Evolutionary conservation across 768 basidiomycete species (phyloP), one percentile per base, ranked within the genome.

Genomic region (Lactarius vividus): DNA sequence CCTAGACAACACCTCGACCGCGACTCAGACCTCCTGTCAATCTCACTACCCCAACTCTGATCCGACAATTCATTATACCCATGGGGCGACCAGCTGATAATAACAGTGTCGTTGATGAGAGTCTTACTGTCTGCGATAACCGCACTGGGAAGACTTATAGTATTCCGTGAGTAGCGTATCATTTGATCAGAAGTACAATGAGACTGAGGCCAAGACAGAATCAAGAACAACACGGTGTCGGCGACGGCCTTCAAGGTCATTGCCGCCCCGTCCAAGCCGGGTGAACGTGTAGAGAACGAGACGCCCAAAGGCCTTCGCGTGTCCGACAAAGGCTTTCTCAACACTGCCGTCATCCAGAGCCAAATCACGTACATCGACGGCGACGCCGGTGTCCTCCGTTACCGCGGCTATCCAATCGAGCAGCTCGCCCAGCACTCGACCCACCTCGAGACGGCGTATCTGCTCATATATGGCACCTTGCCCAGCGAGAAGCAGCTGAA

Each of bases 361-460:
- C 77, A 84, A 71, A 95, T 96, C 71, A 95, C 94, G 0, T 96
- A 88, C 70, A 96, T 96, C 69, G 94, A 96, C 73, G 94, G 94
- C 56, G 91, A 94, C 23, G 88, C 84, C 7, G 59, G 65, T 81
- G 84, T 92, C 58, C 75, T 92, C 66, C 86, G 91, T 55, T 93
- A 92, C 77, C 66, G 93, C 77, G 94, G 94, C 26, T 95, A 94
- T 74, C 94, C 94, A 18, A 96, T 96, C 70, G 94, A 96, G 73
- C 90, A 95, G 72, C 86, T 96, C 37, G 93, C 94, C 0, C 79
- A 85, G 33, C 83, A 86, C 63, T 93, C 91, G 0, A 85, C 83
- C 1, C 93, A 93, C 78, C 83, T 94, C 55, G 94, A 96, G 75
- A 83, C 84, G 20, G 86, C 92, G 8, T 95, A 96, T 75, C 85